Conservation (phyloP, 192 early-diverging fungal genomes). For the Backusella liffmaniae region DNA sequence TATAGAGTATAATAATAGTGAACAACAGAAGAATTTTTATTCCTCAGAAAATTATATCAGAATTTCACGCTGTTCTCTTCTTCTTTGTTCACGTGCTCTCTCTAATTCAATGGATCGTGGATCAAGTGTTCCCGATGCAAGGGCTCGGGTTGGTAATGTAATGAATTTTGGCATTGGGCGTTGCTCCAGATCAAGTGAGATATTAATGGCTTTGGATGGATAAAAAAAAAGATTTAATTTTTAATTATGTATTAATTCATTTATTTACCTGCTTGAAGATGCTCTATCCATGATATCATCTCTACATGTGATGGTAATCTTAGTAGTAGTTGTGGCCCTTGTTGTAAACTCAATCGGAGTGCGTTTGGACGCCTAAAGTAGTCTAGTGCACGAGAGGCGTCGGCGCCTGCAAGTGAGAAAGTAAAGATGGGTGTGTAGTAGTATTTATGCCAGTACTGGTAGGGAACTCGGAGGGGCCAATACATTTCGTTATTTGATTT, state of each 20-base stretch:
- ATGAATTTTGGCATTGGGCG: conserved; percentile 52
- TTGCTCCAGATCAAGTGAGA: conserved; percentile 43
- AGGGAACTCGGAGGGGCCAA: neutral
- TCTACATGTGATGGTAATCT: conserved; percentile 41
- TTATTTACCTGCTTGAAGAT: conserved; percentile 41
- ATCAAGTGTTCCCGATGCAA: neutral
- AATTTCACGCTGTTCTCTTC: conserved; percentile 23
- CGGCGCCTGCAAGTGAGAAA: conserved; percentile 23
- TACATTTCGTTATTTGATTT: neutral
- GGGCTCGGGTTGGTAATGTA: conserved; percentile 37
- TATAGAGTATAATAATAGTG: neutral
- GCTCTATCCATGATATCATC: conserved; percentile 50
- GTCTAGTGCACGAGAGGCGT: conserved; percentile 36
- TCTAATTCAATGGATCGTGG: conserved; percentile 11
- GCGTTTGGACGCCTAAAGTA: conserved; percentile 48
- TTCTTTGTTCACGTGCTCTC: conserved; percentile 23
- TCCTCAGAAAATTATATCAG: conserved; percentile 17
- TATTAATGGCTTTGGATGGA: conserved; percentile 37
- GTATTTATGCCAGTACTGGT: conserved; percentile 10
- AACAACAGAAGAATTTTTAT: neutral
- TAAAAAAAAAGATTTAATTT: neutral
- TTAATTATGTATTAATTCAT: neutral
- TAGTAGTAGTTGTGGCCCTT: conserved; percentile 40
- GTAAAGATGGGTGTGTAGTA: conserved; percentile 18
- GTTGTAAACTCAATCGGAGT: conserved; percentile 35